Conservation (phyloP, 2,329 filamentous ascomycete genomes). For the Cladosporium velox region DNA sequence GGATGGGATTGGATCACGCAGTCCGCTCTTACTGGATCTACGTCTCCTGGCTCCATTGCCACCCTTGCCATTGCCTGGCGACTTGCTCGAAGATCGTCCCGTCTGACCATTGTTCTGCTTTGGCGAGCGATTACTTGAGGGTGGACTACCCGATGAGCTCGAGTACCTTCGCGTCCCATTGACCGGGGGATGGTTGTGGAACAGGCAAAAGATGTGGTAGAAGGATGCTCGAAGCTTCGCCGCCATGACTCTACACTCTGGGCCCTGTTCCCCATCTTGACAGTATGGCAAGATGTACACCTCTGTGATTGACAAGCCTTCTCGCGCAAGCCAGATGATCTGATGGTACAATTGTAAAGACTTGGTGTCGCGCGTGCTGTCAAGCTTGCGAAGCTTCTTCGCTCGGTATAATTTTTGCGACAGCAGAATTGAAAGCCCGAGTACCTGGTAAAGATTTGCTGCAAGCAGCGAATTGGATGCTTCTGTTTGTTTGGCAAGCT, state of each 20-base stretch:
- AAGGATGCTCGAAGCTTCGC: constrained; percentile 93
- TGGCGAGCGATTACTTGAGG: constrained; percentile 29
- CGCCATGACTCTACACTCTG: constrained; percentile 82
- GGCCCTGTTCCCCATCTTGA: constrained; percentile 70
- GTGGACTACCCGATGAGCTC: constrained; percentile 28
- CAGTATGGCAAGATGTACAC: constrained; percentile 74
- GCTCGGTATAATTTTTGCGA: constrained; percentile 81
- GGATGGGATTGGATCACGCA: constrained; percentile 51
- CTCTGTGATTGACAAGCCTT: constrained; percentile 86
- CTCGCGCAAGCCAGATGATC: constrained; percentile 92
- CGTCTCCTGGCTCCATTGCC: constrained; percentile 27
- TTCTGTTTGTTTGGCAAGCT: constrained; percentile 78
- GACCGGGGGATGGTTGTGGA: constrained; percentile 85
- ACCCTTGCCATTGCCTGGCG: constrained; percentile 27
- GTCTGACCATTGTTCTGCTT: constrained; percentile 23
- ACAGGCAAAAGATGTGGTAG: constrained; percentile 94
- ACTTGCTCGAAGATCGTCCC: constrained; percentile 25
- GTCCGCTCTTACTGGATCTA: constrained; percentile 27
- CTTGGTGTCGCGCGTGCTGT: constrained; percentile 74
- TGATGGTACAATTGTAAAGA: constrained; percentile 83
- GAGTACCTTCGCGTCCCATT: constrained; percentile 52
- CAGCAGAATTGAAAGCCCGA: constrained; percentile 86
- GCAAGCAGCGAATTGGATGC: constrained; percentile 77
- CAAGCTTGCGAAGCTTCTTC: constrained; percentile 78
- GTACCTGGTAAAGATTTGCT: constrained; percentile 81